Evolutionary conservation across 2,329 filamentous ascomycete species (phyloP).

Genomic region (Verticillium albo-atrum): DNA sequence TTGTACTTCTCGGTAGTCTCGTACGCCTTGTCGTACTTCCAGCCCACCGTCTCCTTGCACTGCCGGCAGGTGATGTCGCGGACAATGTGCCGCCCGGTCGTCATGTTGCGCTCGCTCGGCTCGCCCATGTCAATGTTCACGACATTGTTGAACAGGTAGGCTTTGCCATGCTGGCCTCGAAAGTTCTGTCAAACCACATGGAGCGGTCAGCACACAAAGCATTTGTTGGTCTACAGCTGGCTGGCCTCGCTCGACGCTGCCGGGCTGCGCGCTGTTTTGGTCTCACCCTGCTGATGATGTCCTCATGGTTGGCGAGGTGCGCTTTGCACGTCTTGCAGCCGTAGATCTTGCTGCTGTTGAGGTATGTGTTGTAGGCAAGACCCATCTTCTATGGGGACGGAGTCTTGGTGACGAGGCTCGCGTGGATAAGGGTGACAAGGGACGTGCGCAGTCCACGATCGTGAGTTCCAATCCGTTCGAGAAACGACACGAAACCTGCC

Average conservation of each 20-base stretch:
- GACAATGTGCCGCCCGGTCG: slow-evolving; percentile 89
- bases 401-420: neutral
- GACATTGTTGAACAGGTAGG: slow-evolving; percentile 90
- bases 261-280: neutral
- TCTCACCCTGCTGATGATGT: slow-evolving; percentile 88
- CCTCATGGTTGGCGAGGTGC: slow-evolving; percentile 90
- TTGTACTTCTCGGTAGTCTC: slow-evolving; percentile 95
- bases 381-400: slow-evolving; percentile 56
- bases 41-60: slow-evolving; percentile 89
- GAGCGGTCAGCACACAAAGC: neutral
- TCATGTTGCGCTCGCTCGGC: slow-evolving; percentile 95
- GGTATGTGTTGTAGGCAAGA: slow-evolving; percentile 86
- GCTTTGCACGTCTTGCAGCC: slow-evolving; percentile 94
- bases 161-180: slow-evolving; percentile 96
- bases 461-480: neutral
- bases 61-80: slow-evolving; percentile 88
- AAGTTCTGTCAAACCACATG: slow-evolving; percentile 67
- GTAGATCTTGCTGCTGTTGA: slow-evolving; percentile 82
- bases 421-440: neutral
- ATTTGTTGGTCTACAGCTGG: neutral
- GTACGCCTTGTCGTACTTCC: slow-evolving; percentile 98
- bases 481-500: neutral
- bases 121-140: slow-evolving; percentile 86
- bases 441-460: no score
- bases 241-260: neutral